Evolutionary conservation across 495 filamentous ascomycete species (phyloP).

Genomic region (Aspergillus ostianus): DNA sequence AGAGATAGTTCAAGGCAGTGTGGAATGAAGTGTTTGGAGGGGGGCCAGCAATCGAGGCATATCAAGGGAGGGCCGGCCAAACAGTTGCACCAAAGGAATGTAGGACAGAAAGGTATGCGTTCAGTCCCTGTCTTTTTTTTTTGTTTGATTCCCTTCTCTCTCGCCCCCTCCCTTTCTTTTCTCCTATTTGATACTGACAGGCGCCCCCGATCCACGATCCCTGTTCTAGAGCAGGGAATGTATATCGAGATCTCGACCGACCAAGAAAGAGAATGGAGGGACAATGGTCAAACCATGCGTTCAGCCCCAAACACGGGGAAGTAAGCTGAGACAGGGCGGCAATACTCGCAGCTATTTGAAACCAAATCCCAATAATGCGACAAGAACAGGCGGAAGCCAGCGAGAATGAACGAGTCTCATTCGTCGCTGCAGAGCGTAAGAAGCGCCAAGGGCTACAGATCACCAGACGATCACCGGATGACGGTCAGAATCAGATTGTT

Average conservation of each 20-base stretch:
- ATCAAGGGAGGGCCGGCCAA: constrained; percentile 16
- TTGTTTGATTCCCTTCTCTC: constrained; percentile 4
- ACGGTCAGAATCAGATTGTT: not conserved
- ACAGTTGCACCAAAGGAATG: constrained; percentile 15
- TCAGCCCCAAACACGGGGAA: not conserved
- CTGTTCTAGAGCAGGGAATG: not conserved
- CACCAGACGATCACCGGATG: constrained; percentile 7
- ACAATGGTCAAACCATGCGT: not conserved
- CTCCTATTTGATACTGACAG: not conserved
- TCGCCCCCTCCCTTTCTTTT: not conserved
- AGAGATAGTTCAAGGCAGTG: constrained; percentile 1
- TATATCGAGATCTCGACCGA: not conserved
- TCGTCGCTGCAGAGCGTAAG: constrained; percentile 12
- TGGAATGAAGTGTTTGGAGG: constrained; percentile 4
- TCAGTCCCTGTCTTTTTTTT: constrained; percentile 1
- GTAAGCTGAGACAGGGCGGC: not conserved
- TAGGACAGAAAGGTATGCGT: constrained; percentile 19
- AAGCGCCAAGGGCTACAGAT: constrained; percentile 21
- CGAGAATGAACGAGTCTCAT: constrained; percentile 8
- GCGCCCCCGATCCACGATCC: not conserved
- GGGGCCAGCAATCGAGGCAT: constrained; percentile 18
- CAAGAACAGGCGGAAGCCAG: not conserved
- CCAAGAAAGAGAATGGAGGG: not conserved
- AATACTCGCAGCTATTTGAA: not conserved
- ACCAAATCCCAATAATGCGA: not conserved